Base-by-base conservation (phyloP, 2,329 filamentous ascomycete genomes). In the Catunica adiposa region DNA sequence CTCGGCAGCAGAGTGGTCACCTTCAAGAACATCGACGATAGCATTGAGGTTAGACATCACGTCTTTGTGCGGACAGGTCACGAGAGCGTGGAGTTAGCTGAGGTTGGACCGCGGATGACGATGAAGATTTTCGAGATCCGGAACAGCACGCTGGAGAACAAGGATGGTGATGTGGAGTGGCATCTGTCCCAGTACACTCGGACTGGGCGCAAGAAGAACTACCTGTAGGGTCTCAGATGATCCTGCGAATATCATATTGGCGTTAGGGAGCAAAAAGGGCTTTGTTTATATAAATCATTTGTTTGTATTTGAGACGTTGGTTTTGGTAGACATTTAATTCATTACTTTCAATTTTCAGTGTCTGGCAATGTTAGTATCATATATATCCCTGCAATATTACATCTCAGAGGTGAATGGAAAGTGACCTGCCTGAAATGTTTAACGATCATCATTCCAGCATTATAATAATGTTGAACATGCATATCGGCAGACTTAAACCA, bases 111-210 rank as follows among this genome's bases (percentile, higher is more conserved):
- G 1, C 77, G 92, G 57, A 95, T 97, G 87, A 95, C 89, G n/a
- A 92, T 97, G 88, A 77, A 88, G 62, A 73, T 89, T 54, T 98
- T 97, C 65, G 88, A 97, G 71, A 95, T 98, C 59, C 78, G 89
- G 50, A 84, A 83, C 54, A 90, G 92, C 15, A 94, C 90, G 3
- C 72, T 96, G 59, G 92, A 97, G 66, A 94, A 89, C 64, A 94
- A 94, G 68, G 86, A 94, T 62, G 90, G 90, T 3, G 92, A 98
- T 69, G 82, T 94, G 3, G 92, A 98, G 70, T 98, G 92, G 92
- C 85, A 92, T 60, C 74, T 98, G 60, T 94, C 87, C 59, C 90
- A 96, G 66, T 98, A 95, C 68, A 98, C 90, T 7, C 77, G 92
- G 62, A 97, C 90, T 14, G 83, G 84, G 63, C 82, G 82, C 70